Conservation (phyloP, 768 basidiomycete genomes). For the Phlebiopsis flavidoalba region DNA sequence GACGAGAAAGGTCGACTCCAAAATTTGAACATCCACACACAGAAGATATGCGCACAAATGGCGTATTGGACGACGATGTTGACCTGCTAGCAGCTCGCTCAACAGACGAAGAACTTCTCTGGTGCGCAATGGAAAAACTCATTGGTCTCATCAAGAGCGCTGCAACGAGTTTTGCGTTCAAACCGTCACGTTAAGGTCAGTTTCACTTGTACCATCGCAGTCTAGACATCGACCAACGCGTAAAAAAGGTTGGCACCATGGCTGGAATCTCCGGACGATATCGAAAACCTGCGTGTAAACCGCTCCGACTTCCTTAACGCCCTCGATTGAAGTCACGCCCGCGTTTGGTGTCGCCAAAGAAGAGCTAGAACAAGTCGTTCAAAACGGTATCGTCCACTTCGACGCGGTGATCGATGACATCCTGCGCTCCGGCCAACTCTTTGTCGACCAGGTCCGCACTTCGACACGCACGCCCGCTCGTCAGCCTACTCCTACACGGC, state of each 20-base stretch:
- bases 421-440: slow-evolving; percentile 77
- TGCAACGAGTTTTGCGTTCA: slow-evolving; percentile 98
- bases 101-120: slow-evolving; percentile 91
- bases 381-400: slow-evolving; percentile 95
- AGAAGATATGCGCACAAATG: slow-evolving; percentile 85
- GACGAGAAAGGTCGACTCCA: slow-evolving; percentile 90
- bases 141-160: slow-evolving; percentile 95
- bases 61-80: slow-evolving; percentile 85
- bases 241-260: slow-evolving; percentile 92
- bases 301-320: slow-evolving; percentile 84
- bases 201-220: too few species aligned
- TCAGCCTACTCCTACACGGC: slow-evolving; percentile 70
- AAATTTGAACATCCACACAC: slow-evolving; percentile 92
- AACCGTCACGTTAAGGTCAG: slow-evolving; percentile 86
- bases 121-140: slow-evolving; percentile 98
- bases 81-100: slow-evolving; percentile 78
- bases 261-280: slow-evolving; percentile 95
- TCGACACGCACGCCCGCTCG: slow-evolving; percentile 88
- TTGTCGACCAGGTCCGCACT: slow-evolving; percentile 91
- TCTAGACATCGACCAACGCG: too few species aligned
- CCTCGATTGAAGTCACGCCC: slow-evolving; percentile 89
- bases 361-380: slow-evolving; percentile 87
- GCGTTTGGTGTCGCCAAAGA: slow-evolving; percentile 98
- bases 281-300: slow-evolving; percentile 89
- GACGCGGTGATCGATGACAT: slow-evolving; percentile 71